phyloP scores from a whole-genome alignment of 768 basidiomycete species.

The Amanita brunnescens region DNA sequence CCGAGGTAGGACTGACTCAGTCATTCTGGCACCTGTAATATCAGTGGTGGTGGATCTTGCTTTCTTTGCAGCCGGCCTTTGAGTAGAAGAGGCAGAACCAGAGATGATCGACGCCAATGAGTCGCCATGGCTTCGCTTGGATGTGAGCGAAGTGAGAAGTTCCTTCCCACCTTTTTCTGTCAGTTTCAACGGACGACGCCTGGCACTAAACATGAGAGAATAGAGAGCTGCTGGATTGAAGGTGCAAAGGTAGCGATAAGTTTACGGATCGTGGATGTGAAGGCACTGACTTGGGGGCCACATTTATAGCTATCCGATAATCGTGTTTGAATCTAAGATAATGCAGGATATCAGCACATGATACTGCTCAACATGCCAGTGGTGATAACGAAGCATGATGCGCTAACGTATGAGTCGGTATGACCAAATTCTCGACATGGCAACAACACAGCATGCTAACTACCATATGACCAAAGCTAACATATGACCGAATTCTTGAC shows the following conservation, averaged over 20 bases:
- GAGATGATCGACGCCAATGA: neutral
- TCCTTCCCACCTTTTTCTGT: neutral
- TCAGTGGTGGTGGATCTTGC: neutral
- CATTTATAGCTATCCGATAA: neutral
- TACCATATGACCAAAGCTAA: neutral
- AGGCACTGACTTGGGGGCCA: neutral
- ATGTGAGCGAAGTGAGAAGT: neutral
- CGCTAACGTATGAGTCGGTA: neutral
- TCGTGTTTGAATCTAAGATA: neutral
- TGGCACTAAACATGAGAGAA: neutral
- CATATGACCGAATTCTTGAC: neutral
- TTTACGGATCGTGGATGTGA: neutral
- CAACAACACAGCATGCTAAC: neutral
- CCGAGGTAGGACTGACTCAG: neutral
- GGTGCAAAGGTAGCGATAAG: neutral
- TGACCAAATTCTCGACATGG: neutral
- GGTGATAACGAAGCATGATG: neutral
- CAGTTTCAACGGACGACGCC: neutral
- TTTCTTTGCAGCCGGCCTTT: neutral
- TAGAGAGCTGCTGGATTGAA: neutral
- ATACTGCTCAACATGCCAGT: slow-evolving; percentile 1
- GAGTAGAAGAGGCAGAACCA: neutral
- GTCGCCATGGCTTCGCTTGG: neutral
- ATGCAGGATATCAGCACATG: neutral
- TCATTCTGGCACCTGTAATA: neutral